Evolutionary conservation across 2,329 filamentous ascomycete genomes (phyloP).

Genomic region (Lasiodiplodia hormozganensis): DNA sequence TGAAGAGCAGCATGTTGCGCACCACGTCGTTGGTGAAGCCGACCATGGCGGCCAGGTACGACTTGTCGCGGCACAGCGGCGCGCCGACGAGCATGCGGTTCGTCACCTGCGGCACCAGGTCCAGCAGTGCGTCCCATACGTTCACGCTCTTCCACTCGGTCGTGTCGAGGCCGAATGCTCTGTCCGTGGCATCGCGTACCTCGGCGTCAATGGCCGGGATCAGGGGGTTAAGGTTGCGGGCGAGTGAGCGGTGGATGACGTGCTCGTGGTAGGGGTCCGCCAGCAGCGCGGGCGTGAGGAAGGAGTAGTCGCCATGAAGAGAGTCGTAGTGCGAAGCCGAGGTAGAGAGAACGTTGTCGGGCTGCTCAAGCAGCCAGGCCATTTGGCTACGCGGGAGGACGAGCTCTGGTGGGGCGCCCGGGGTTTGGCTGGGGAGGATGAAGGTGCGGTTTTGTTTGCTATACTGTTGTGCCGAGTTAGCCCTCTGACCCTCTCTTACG

Average conservation of each 20-base stretch:
- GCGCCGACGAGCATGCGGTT: constrained; percentile 56
- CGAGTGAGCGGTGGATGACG: constrained; percentile 50
- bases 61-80: constrained; percentile 54
- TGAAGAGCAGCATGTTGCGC: constrained; percentile 46
- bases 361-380: constrained; percentile 52
- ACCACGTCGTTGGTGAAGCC: constrained; percentile 59
- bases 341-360: constrained; percentile 49
- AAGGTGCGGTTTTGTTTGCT: constrained; percentile 38
- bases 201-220: constrained; percentile 50
- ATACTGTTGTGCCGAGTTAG: constrained; percentile 32
- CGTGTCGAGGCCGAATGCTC: constrained; percentile 47
- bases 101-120: constrained; percentile 47
- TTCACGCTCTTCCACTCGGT: constrained; percentile 46
- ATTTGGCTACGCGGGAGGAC: constrained; percentile 46
- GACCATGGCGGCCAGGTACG: constrained; percentile 57
- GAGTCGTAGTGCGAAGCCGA: constrained; percentile 47
- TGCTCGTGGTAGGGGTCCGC: constrained; percentile 50
- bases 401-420: constrained; percentile 39
- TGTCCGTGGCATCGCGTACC: constrained; percentile 42
- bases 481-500: not conserved
- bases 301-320: constrained; percentile 49
- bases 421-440: constrained; percentile 36
- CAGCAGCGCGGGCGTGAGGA: constrained; percentile 45
- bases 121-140: constrained; percentile 36
- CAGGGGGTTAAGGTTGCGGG: constrained; percentile 47